Evolutionary conservation across 257 asterid species (phyloP), one percentile per base, ranked within the genome.

Genomic region (Cordia subcordata): DNA sequence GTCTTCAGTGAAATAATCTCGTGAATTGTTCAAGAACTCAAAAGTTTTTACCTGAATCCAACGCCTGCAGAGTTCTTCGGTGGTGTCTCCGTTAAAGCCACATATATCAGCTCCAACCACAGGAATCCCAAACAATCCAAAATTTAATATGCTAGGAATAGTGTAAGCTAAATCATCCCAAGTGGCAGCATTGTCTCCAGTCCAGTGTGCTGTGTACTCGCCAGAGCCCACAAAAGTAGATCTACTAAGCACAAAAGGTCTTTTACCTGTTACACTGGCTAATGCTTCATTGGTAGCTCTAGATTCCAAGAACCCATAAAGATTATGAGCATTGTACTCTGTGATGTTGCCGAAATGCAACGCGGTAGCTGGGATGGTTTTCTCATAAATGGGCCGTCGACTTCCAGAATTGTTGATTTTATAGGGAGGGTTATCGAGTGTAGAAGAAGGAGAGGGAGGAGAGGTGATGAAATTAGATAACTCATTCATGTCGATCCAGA

Each of bases 91-190:
- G 8, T 75, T 8, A 35, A 88, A 88, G 35, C 99, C 99, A 64
- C 96, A 92, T 57, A 92, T 88, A 75, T 92, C 99, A 1, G 99
- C 95, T 45, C 99, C 99, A 65, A 88, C 91, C 99, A 92, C 86
- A 0, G 99, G 99, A 61, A 86, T 61, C 15, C 99, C 99, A 71
- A 88, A 92, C 16, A 92, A 22, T 14, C 99, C 96, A 50, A 70
- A 88, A 55, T 68, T 92, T 71, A 92, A 77, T 50, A 92, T 79
- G 70, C 87, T 62, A 0, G 96, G 82, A 45, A 92, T 82, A 0
- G 87, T 27, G 78, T 88, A 88, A 3, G 79, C 85, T 71, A 92
- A 66, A 75, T 92, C 96, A 32, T 76, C 72, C 99, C 99, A 92
- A 2, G 84, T 86, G 0, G 91, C 96, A 51, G 82, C 88, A 76